phyloP scores from a whole-genome alignment of 768 basidiomycete genomes.

The Cyclocybe aegerita region DNA sequence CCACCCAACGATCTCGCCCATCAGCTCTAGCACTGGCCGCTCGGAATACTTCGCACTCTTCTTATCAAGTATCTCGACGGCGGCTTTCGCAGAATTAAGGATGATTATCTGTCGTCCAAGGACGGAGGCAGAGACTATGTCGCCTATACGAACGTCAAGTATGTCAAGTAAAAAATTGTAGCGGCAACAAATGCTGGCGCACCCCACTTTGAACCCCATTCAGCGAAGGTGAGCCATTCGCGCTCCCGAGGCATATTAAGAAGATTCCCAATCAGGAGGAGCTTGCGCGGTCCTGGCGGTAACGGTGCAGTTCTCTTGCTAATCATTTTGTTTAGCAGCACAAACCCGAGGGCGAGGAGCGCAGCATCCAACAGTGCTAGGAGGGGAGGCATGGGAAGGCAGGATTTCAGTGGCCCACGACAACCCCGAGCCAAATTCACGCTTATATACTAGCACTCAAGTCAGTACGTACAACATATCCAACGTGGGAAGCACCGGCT shows the following conservation, averaged over 20 bases:
- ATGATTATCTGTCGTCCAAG: constrained; percentile 18
- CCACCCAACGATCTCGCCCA: constrained; percentile 36
- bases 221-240: constrained; percentile 38
- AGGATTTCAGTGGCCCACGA: no score
- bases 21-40: constrained; percentile 38
- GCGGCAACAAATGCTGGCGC: background rate
- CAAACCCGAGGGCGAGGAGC: no score
- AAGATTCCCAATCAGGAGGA: constrained; percentile 43
- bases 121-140: background rate
- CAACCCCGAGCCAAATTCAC: no score
- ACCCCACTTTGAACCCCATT: constrained; percentile 43
- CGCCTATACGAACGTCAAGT: no score
- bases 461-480: no score
- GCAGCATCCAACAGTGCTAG: no score
- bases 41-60: constrained; percentile 50
- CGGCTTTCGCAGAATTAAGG: constrained; percentile 16
- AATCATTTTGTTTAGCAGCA: background rate
- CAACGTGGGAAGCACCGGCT: no score
- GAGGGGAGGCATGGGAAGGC: no score
- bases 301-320: constrained; percentile 10
- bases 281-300: constrained; percentile 40
- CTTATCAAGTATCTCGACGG: constrained; percentile 39
- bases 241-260: constrained; percentile 42
- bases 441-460: no score
- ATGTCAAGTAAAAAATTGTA: no score